Conservation (phyloP, 768 basidiomycete genomes). For the Phylloporus scabripes region DNA sequence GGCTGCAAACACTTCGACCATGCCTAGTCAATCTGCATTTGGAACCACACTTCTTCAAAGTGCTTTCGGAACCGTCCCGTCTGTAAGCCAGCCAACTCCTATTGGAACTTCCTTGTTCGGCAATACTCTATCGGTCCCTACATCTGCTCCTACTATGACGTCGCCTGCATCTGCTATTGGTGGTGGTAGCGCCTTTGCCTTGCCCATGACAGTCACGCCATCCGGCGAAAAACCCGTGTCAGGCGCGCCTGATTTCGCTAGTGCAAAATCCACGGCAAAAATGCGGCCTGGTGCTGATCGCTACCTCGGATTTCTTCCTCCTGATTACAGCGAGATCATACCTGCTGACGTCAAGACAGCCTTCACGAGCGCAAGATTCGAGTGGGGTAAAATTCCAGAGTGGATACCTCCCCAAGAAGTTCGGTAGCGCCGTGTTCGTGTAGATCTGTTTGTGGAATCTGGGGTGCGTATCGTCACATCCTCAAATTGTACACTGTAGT, state of each 20-base stretch:
- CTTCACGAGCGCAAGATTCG: conserved; percentile 54
- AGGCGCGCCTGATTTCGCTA: conserved; percentile 31
- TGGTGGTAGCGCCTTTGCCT: conserved; percentile 22
- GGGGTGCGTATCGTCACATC: neutral
- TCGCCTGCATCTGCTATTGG: conserved; percentile 20
- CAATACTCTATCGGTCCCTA: conserved; percentile 16
- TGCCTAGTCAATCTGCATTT: conserved; percentile 19
- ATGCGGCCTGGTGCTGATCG: conserved; percentile 45
- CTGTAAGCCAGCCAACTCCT: conserved; percentile 17
- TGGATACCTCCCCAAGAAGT: conserved; percentile 66
- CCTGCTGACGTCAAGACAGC: conserved; percentile 48
- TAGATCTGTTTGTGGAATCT: neutral
- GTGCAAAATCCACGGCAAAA: conserved; percentile 29
- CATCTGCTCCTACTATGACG: neutral
- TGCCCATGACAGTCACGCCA: conserved; percentile 21
- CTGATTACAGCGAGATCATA: conserved; percentile 51
- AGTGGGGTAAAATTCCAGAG: conserved; percentile 66
- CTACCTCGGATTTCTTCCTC: conserved; percentile 53
- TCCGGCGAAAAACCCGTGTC: conserved; percentile 18
- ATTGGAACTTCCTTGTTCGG: conserved; percentile 25
- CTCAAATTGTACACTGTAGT: neutral
- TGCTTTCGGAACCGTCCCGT: conserved; percentile 13
- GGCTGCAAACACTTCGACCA: conserved; percentile 2
- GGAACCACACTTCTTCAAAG: conserved; percentile 17
- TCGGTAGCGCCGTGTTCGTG: conserved; percentile 30